Percentiles rank a stretch among this genome's conserved stretches.
phyloP scores from a whole-genome alignment of 2,329 filamentous ascomycete genomes.

The Phyllosticta citrichinensis region DNA sequence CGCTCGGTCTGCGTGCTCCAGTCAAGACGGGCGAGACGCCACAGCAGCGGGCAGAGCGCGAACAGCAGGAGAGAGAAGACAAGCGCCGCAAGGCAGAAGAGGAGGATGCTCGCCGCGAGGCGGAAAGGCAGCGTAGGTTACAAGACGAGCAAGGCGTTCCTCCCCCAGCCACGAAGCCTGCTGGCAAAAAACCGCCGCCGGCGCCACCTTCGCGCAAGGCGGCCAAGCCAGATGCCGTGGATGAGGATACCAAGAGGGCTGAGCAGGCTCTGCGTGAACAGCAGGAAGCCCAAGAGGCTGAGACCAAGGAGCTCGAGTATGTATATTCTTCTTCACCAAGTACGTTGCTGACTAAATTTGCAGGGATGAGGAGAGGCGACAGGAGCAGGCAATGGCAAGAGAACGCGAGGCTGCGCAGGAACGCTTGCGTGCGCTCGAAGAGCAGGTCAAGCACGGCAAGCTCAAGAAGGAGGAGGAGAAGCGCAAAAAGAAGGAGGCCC shows the following conservation, averaged over 20 bases:
- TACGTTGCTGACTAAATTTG: slow-evolving; percentile 19
- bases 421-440: slow-evolving; percentile 79
- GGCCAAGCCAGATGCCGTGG: slow-evolving; percentile 46
- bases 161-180: slow-evolving; percentile 38
- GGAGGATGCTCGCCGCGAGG: slow-evolving; percentile 80
- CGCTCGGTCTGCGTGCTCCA: slow-evolving; percentile 79
- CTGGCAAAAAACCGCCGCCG: slow-evolving; percentile 45
- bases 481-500: slow-evolving; percentile 77
- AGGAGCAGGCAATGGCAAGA: slow-evolving; percentile 70
- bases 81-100: slow-evolving; percentile 85
- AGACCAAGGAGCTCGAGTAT: slow-evolving; percentile 72
- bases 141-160: slow-evolving; percentile 63
- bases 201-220: slow-evolving; percentile 70
- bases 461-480: slow-evolving; percentile 95
- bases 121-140: slow-evolving; percentile 74
- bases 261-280: slow-evolving; percentile 55
- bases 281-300: slow-evolving; percentile 64
- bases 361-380: slow-evolving; percentile 62
- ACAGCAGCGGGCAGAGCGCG: slow-evolving; percentile 77
- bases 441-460: slow-evolving; percentile 88
- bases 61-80: slow-evolving; percentile 76
- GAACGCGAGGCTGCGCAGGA: slow-evolving; percentile 75
- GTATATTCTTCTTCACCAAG: not conserved
- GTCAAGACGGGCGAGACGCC: slow-evolving; percentile 70
- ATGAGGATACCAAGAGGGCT: slow-evolving; percentile 50